Evolutionary conservation across 1,284 basidiomycete genomes (phyloP).

Genomic region (Puccinia novopanici): DNA sequence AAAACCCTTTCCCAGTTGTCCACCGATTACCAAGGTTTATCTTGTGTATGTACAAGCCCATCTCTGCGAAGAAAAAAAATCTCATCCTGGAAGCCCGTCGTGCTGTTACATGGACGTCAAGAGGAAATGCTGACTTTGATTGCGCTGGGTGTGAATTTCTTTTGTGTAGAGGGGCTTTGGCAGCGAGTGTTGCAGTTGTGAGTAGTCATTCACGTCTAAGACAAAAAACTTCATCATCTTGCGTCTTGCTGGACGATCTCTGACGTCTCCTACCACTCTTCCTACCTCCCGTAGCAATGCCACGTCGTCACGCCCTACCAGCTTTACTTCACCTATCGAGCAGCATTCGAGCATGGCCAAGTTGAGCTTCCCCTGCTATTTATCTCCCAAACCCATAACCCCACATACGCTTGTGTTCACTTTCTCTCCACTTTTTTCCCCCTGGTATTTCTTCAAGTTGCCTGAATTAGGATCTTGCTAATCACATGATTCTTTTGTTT

Average conservation of each 20-base stretch:
- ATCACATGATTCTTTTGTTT: neutral
- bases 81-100: too few species aligned
- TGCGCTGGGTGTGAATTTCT: neutral
- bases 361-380: slow-evolving; percentile 4
- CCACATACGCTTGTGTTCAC: too few species aligned
- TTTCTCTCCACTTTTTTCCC: too few species aligned
- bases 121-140: neutral
- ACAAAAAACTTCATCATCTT: neutral
- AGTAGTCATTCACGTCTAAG: neutral
- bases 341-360: slow-evolving; percentile 49
- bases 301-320: slow-evolving; percentile 48
- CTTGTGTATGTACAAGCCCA: slow-evolving; percentile 31
- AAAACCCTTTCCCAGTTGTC: slow-evolving; percentile 16
- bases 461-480: neutral
- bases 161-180: slow-evolving; percentile 37
- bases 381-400: neutral
- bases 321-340: slow-evolving; percentile 50
- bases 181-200: slow-evolving; percentile 48
- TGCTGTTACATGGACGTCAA: too few species aligned
- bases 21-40: slow-evolving; percentile 48
- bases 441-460: neutral
- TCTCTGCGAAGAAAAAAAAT: neutral
- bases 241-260: neutral
- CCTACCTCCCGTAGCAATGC: slow-evolving; percentile 50
- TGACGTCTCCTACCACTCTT: neutral